Evolutionary conservation across 1,139 yeast genomes (phyloP).

Genomic region (Candida frijolesensis): DNA sequence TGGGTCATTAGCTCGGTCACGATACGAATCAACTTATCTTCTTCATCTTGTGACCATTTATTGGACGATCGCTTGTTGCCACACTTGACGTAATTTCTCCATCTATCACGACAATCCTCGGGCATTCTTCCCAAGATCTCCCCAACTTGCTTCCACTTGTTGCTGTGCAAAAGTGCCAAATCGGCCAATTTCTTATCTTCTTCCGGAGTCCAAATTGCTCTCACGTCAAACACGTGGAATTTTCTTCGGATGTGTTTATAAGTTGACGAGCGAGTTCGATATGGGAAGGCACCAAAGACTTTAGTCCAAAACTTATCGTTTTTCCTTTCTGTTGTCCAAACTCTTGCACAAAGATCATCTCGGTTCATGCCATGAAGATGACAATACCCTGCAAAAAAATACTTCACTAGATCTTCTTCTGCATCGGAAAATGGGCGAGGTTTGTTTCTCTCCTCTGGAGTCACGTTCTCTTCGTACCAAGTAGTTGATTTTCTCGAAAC

Average conservation of each 20-base stretch:
- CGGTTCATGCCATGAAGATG: conserved; percentile 60
- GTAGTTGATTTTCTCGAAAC: conserved; percentile 36
- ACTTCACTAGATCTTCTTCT: conserved; percentile 72
- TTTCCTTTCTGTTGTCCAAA: conserved; percentile 83
- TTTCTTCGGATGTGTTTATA: conserved; percentile 91
- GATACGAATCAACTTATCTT: conserved; percentile 56
- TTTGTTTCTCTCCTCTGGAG: conserved; percentile 29
- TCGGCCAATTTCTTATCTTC: conserved; percentile 71
- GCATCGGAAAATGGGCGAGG: conserved; percentile 56
- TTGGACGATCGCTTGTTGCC: conserved; percentile 72
- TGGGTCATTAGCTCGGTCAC: conserved; percentile 44
- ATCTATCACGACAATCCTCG: conserved; percentile 93
- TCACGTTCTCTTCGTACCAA: conserved; percentile 41
- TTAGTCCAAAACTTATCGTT: conserved; percentile 91
- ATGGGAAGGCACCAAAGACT: conserved; percentile 74
- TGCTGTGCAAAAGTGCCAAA: conserved; percentile 66
- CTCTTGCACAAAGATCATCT: conserved; percentile 73
- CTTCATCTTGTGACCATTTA: conserved; percentile 82
- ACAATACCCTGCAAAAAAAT: conserved; percentile 70
- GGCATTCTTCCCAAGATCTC: conserved; percentile 87
- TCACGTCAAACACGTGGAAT: conserved; percentile 79
- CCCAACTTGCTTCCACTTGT: conserved; percentile 88
- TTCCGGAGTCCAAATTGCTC: conserved; percentile 87
- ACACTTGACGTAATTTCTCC: conserved; percentile 94
- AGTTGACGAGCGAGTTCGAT: conserved; percentile 82